Evolutionary conservation across 2,329 filamentous ascomycete species (phyloP).

Genomic region (Aspergillus aculeatus): DNA sequence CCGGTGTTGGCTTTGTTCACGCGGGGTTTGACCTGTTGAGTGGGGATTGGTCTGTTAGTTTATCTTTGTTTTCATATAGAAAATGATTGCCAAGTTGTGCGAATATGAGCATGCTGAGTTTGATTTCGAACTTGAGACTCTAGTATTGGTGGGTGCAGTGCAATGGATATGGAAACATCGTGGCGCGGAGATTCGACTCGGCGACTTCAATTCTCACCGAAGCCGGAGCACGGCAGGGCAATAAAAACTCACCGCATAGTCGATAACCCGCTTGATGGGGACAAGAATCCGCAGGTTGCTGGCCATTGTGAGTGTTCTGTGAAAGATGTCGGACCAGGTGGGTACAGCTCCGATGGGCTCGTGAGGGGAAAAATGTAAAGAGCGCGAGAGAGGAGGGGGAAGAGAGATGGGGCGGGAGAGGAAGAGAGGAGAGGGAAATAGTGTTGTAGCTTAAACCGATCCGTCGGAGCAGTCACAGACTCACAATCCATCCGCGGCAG

Average conservation of each 20-base stretch:
- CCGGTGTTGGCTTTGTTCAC: slow-evolving; percentile 74
- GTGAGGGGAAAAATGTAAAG: background rate
- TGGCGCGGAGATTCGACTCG: slow-evolving; percentile 3
- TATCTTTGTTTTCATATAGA: background rate
- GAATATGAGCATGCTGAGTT: background rate
- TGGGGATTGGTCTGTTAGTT: background rate
- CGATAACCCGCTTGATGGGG: slow-evolving; percentile 80
- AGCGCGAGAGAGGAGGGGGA: slow-evolving; percentile 11
- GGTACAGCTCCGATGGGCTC: background rate
- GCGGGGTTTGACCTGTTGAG: slow-evolving; percentile 62
- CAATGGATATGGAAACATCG: background rate
- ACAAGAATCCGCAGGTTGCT: slow-evolving; percentile 68
- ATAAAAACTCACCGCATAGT: slow-evolving; percentile 68
- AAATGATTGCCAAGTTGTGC: background rate
- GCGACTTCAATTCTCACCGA: slow-evolving; percentile 17
- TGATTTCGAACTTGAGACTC: background rate
- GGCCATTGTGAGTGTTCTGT: slow-evolving; percentile 40
- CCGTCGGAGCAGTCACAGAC: slow-evolving; percentile 13
- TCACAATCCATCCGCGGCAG: slow-evolving; percentile 13
- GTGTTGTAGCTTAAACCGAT: slow-evolving; percentile 17
- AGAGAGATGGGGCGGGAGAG: background rate
- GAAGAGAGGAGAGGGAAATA: background rate
- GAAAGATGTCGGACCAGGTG: background rate
- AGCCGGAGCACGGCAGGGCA: slow-evolving; percentile 16
- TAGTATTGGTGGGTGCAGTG: background rate